Base-by-base conservation (phyloP, 768 basidiomycete species). In the Exidia glandulosa region DNA sequence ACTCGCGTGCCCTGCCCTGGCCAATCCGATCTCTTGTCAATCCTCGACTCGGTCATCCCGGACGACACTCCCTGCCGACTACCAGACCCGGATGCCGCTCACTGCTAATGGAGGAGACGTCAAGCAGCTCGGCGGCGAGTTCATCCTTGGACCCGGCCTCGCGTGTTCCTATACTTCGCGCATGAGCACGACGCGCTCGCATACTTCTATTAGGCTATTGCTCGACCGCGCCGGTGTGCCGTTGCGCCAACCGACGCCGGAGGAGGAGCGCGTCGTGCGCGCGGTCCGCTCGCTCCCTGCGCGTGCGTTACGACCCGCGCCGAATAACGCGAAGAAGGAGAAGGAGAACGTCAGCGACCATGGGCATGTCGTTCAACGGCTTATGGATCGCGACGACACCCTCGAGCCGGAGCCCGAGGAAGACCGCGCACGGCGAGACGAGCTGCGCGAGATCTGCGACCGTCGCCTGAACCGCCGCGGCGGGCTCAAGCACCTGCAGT, bases 71-170 rank as follows among this genome's bases (percentile, higher is more conserved):
- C 7, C 19, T 60, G 10, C 33, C 57, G 19, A 37, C 50, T 54
- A 10, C 5, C 30, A 25, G 9, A 71, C 68, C 36, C 63, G 69
- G 29, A 87, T 94, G 85, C 89, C 90, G 0, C 76, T 90, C 14
- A 88, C 87, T 83, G 86, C 86, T 73, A 82, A 81, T 61, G 87
- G 85, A 2, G 91, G 91, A 0, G 85, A 92, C 66, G 70, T 84
- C 47, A 72, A 78, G 45, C 90, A 94, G 71, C 76, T 95, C 23
- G 94, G 94, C 10, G 94, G 94, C 27, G 94, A 97, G 74, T 94
- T 95, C 67, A 79, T 88, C 29, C 76, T 88, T 16, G 82, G 81
- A 14, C 82, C 83, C 9, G 83, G 81, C 7, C 69, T 88, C 63
- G 78, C 75, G 10, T 88, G 86, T 64, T 72, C 79, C 6, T 95